Evolutionary conservation across 169 alveolate genomes (phyloP).

Genomic region (Amoebophrya sp.): DNA sequence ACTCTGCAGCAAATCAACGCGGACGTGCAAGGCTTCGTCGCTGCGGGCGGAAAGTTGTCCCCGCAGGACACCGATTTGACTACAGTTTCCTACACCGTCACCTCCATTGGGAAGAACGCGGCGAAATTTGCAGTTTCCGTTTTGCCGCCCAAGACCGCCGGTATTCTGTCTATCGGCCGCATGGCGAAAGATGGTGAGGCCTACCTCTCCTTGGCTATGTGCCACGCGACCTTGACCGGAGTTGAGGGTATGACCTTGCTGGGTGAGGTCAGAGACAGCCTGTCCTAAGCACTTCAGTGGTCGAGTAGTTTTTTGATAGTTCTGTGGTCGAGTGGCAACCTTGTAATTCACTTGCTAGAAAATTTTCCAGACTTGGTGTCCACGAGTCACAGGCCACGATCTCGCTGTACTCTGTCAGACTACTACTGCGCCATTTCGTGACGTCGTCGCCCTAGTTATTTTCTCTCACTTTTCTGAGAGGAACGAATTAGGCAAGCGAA

Average conservation of each 20-base stretch:
- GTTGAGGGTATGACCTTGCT: background rate
- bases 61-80: background rate
- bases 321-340: too few relatives aligned
- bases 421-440: too few relatives aligned
- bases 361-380: too few relatives aligned
- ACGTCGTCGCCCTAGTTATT: too few relatives aligned
- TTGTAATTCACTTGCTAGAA: too few relatives aligned
- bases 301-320: too few relatives aligned
- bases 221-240: constrained; percentile 1
- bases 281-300: too few relatives aligned
- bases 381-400: too few relatives aligned
- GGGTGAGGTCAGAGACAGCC: background rate
- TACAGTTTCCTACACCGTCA: background rate
- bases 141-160: background rate
- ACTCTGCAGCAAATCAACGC: background rate
- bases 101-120: background rate
- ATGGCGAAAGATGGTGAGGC: background rate
- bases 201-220: background rate
- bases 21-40: background rate
- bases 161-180: background rate
- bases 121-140: background rate
- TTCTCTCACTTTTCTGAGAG: too few relatives aligned
- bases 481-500: too few relatives aligned
- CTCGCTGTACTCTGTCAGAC: too few relatives aligned
- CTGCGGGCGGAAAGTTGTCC: background rate